Evolutionary conservation across 345 rosid species (phyloP), one percentile per base, ranked within the genome.

Genomic region (Acer campestre): DNA sequence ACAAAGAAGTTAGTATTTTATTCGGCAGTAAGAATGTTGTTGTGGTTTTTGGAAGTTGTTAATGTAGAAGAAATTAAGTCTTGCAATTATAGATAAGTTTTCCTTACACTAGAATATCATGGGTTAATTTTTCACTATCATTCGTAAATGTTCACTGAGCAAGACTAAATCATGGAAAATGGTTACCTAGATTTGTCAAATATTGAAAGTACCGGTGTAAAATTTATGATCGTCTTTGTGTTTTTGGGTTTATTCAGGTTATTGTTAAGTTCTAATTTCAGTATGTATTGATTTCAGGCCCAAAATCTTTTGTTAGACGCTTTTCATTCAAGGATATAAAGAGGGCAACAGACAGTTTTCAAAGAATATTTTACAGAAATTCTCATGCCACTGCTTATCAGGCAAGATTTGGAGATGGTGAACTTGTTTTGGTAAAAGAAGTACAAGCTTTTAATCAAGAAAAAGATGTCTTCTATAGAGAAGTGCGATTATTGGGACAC

Each of bases 281-380:
- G 38, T 56, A 14, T 70, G 35, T 46, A 70, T 77, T 48, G 53
- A 9, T 80, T 74, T 73, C 86, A 95, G 96, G 93, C 17, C 84
- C 87, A 0, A 79, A 86, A 74, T 85, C 87, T n/a, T 89, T 90
- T 40, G 72, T 89, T 68, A 92, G 87, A 83, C 80, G 77, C 38
- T 85, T 88, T 35, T 83, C 88, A 4, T 92, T 92, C 88, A 90
- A 86, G 85, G 95, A 96, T 56, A 79, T 93, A 61, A 83, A 85
- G 86, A 92, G 65, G 83, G 98, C 95, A 46, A 92, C 99, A 0
- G 92, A 87, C 75, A 84, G 90, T 44, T 96, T 96, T 80, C 90
- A 80, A 65, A 82, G 91, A 82, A 81, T 85, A 80, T 76, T 90
- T 11, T 91, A 94, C 67, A 85, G 79, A 69, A 93, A 88, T 80